These are phyloP conservation scores for Anthoceros angustus DNA, from an alignment of 225 moss, liverwort and hornwort genomes.

Conservation along the genomic window DNA sequence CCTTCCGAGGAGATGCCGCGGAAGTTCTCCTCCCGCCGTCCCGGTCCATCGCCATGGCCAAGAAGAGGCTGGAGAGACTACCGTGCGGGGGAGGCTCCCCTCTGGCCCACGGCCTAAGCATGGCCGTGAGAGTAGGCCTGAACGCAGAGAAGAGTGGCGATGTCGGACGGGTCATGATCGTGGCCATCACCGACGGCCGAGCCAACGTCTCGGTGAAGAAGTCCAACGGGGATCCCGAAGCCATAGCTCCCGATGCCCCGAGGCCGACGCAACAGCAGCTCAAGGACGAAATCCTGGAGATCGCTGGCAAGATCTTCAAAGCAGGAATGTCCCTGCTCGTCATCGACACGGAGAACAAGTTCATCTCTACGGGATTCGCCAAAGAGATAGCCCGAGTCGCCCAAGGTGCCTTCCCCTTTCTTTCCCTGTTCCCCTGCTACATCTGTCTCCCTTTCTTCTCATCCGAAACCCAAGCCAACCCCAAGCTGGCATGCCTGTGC, in stretches of 20 bases:
- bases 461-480: neutral
- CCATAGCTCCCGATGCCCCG: slow-evolving; percentile 65
- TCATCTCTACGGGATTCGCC: slow-evolving; percentile 96
- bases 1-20: slow-evolving; percentile 88
- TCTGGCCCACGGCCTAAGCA: slow-evolving; percentile 80
- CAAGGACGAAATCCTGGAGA: slow-evolving; percentile 84
- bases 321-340: slow-evolving; percentile 88
- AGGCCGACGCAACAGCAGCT: slow-evolving; percentile 56
- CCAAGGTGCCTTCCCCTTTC: slow-evolving; percentile 26
- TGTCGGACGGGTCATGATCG: slow-evolving; percentile 93
- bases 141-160: slow-evolving; percentile 97
- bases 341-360: slow-evolving; percentile 95
- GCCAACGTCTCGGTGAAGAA: slow-evolving; percentile 83
- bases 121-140: slow-evolving; percentile 89
- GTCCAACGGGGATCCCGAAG: slow-evolving; percentile 83
- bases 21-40: slow-evolving; percentile 96
- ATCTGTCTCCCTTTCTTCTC: neutral
- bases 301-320: slow-evolving; percentile 86
- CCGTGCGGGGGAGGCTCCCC: slow-evolving; percentile 98
- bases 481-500: slow-evolving; percentile 7
- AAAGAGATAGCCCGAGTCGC: slow-evolving; percentile 87
- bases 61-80: slow-evolving; percentile 80
- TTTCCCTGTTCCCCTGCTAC: neutral
- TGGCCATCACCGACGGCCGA: slow-evolving; percentile 92
- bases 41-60: slow-evolving; percentile 93